Evolutionary conservation across 2,329 filamentous ascomycete species (phyloP).

Genomic region (Fusarium scirpi): DNA sequence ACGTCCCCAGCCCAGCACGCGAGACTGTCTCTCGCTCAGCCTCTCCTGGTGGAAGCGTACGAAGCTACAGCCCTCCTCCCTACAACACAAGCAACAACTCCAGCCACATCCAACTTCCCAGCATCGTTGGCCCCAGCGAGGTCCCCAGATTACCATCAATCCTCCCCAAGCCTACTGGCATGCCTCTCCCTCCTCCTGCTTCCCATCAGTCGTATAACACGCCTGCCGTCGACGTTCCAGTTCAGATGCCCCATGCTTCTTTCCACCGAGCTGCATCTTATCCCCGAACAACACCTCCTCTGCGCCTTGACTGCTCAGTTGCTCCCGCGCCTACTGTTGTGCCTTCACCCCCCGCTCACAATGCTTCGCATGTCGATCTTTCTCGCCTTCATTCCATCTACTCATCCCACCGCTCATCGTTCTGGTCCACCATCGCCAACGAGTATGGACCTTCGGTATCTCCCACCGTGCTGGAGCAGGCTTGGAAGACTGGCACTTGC

Average conservation of each 20-base stretch:
- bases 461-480: conserved; percentile 74
- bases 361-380: conserved; percentile 67
- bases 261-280: conserved; percentile 51
- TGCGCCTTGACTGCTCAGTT: conserved; percentile 71
- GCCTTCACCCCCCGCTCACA: conserved; percentile 50
- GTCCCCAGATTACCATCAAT: conserved; percentile 70
- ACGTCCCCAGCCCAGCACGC: conserved; percentile 63
- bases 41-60: conserved; percentile 60
- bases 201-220: conserved; percentile 57
- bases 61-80: conserved; percentile 60
- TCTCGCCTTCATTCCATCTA: conserved; percentile 77
- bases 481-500: conserved; percentile 69
- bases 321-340: conserved; percentile 56
- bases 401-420: conserved; percentile 74
- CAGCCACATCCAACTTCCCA: conserved; percentile 63
- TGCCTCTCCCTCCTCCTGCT: conserved; percentile 57
- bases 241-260: conserved; percentile 56
- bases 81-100: conserved; percentile 53
- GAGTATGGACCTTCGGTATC: conserved; percentile 76
- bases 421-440: conserved; percentile 78
- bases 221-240: conserved; percentile 59
- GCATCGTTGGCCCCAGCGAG: conserved; percentile 60
- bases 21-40: conserved; percentile 62
- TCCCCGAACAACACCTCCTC: conserved; percentile 58
- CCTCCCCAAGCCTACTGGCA: conserved; percentile 72